phyloP scores from a whole-genome alignment of 2,329 filamentous ascomycete species.

The Botrytis paeoniae region DNA sequence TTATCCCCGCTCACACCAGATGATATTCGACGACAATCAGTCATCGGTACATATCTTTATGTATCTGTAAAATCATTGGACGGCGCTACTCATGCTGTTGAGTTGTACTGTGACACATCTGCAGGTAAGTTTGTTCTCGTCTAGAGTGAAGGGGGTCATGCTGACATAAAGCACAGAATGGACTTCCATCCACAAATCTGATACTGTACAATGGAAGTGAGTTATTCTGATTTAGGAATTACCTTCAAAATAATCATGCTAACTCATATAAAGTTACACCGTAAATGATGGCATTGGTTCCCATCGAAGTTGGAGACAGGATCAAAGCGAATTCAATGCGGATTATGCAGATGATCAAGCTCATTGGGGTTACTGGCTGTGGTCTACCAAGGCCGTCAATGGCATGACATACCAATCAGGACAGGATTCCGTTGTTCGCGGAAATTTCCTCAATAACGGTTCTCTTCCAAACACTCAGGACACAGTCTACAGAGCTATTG shows the following conservation, averaged over 20 bases:
- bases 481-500: conserved; percentile 61
- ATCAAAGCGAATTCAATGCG: conserved; percentile 34
- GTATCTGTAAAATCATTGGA: conserved; percentile 62
- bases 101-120: conserved; percentile 71
- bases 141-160: background rate
- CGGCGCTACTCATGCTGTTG: conserved; percentile 58
- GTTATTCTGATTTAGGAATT: conserved; percentile 56
- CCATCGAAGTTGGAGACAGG: conserved; percentile 30
- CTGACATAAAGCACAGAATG: conserved; percentile 54
- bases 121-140: conserved; percentile 49
- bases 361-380: conserved; percentile 79
- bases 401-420: conserved; percentile 67
- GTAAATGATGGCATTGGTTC: conserved; percentile 29
- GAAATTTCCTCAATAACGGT: conserved; percentile 62
- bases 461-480: conserved; percentile 64
- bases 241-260: conserved; percentile 43
- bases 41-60: conserved; percentile 68
- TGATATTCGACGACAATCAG: conserved; percentile 64
- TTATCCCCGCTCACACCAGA: conserved; percentile 67
- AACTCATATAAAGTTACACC: conserved; percentile 46
- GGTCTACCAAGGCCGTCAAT: conserved; percentile 60
- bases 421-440: conserved; percentile 60
- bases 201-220: conserved; percentile 58
- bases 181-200: conserved; percentile 57
- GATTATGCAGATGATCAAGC: conserved; percentile 46